phyloP scores from a whole-genome alignment of 352 stramenopile species.

The Phytophthora pinifolia region DNA sequence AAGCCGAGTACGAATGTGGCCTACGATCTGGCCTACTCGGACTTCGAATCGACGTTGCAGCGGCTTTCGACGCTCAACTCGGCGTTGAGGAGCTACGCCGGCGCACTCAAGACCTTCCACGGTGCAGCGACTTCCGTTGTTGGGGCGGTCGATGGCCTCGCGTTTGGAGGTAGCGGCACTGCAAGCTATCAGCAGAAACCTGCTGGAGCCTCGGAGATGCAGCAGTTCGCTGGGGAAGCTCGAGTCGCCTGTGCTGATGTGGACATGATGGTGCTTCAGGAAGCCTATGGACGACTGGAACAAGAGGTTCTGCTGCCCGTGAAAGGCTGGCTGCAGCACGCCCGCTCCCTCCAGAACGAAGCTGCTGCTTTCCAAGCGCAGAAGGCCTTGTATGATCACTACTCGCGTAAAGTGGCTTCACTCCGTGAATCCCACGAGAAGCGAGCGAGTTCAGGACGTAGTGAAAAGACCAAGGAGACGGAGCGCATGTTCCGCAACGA shows the following conservation, averaged over 20 bases:
- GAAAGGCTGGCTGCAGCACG: constrained; percentile 57
- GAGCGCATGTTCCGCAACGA: constrained; percentile 84
- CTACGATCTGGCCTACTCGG: constrained; percentile 59
- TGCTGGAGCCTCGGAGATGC: constrained; percentile 57
- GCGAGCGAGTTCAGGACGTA: constrained; percentile 42
- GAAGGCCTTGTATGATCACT: constrained; percentile 79
- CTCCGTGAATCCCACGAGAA: constrained; percentile 72
- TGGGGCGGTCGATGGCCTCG: constrained; percentile 47
- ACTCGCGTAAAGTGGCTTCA: constrained; percentile 69
- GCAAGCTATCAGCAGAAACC: constrained; percentile 26
- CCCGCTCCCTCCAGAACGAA: constrained; percentile 44
- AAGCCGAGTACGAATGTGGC: constrained; percentile 83
- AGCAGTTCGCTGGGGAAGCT: constrained; percentile 57
- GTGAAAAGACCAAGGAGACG: constrained; percentile 72
- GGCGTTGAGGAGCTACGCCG: constrained; percentile 56
- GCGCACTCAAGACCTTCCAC: constrained; percentile 63
- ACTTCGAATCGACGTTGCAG: constrained; percentile 64
- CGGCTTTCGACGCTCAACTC: constrained; percentile 48
- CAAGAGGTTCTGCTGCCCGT: constrained; percentile 60
- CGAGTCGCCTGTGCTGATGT: constrained; percentile 59
- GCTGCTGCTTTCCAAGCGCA: constrained; percentile 55
- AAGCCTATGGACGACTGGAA: constrained; percentile 55
- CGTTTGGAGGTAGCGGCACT: constrained; percentile 28
- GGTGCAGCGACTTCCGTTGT: constrained; percentile 54
- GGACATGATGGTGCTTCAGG: constrained; percentile 57